phyloP scores from a whole-genome alignment of 176 grass and related monocot species.

The Raddia guianensis region DNA sequence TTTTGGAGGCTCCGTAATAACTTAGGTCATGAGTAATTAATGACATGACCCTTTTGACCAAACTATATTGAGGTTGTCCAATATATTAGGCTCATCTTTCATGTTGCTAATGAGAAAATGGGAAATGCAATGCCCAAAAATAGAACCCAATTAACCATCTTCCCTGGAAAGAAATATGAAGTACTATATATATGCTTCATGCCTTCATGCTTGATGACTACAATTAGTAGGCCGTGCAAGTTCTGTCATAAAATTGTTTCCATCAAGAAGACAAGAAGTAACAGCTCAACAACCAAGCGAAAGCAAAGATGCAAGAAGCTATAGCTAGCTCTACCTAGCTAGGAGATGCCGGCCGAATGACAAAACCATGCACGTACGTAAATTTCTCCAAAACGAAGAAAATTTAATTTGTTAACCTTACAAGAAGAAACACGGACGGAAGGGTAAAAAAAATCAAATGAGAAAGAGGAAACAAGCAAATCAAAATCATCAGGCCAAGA shows the following conservation, averaged over 20 bases:
- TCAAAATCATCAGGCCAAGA: slow-evolving; percentile 44
- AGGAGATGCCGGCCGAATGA: slow-evolving; percentile 12
- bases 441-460: background rate
- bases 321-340: slow-evolving; percentile 22
- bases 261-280: slow-evolving; percentile 38
- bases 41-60: slow-evolving; percentile 14
- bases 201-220: slow-evolving; percentile 32
- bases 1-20: too few species aligned
- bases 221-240: slow-evolving; percentile 49
- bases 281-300: slow-evolving; percentile 55
- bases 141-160: background rate
- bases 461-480: slow-evolving; percentile 11
- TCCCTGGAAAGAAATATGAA: background rate
- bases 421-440: slow-evolving; percentile 39
- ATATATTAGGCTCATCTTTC: background rate
- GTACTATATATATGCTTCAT: background rate
- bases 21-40: background rate
- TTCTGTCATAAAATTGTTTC: slow-evolving; percentile 40
- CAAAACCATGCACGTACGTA: slow-evolving; percentile 53
- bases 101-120: background rate
- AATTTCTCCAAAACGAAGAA: slow-evolving; percentile 36
- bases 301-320: slow-evolving; percentile 34
- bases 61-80: background rate
- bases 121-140: background rate
- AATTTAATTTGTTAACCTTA: slow-evolving; percentile 42